phyloP scores from a whole-genome alignment of 2,329 filamentous ascomycete genomes.

The Penicillium italicum region DNA sequence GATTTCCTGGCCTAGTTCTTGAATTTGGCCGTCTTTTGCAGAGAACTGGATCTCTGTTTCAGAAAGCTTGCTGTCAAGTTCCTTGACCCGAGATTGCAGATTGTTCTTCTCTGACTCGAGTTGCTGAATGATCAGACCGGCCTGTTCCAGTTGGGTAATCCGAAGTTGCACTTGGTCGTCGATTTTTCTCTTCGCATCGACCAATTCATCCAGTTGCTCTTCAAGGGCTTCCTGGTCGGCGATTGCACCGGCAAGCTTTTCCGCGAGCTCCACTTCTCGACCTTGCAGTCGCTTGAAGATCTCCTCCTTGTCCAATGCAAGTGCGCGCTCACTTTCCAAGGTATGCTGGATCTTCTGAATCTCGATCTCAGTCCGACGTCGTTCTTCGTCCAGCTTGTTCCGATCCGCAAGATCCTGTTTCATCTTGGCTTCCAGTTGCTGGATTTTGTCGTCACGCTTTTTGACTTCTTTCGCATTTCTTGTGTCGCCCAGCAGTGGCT shows the following conservation, averaged over 20 bases:
- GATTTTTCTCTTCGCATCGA: constrained; percentile 82
- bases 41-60: constrained; percentile 68
- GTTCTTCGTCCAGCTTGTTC: constrained; percentile 82
- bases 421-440: constrained; percentile 80
- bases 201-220: constrained; percentile 83
- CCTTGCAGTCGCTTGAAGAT: constrained; percentile 95
- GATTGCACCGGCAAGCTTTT: constrained; percentile 86
- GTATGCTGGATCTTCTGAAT: constrained; percentile 88
- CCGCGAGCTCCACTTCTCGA: constrained; percentile 85
- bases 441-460: constrained; percentile 89
- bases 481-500: constrained; percentile 86
- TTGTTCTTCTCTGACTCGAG: constrained; percentile 83
- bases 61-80: constrained; percentile 67
- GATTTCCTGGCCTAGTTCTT: constrained; percentile 74
- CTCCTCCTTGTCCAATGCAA: constrained; percentile 96
- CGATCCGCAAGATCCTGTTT: constrained; percentile 69
- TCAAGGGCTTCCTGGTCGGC: constrained; percentile 93
- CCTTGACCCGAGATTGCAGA: constrained; percentile 62
- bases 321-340: constrained; percentile 89
- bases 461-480: constrained; percentile 91
- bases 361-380: constrained; percentile 79
- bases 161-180: constrained; percentile 79
- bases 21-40: constrained; percentile 71
- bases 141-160: constrained; percentile 83
- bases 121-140: constrained; percentile 77